Evolutionary conservation across 169 alveolate species (phyloP).

Genomic region (Sarcocystis neurona): DNA sequence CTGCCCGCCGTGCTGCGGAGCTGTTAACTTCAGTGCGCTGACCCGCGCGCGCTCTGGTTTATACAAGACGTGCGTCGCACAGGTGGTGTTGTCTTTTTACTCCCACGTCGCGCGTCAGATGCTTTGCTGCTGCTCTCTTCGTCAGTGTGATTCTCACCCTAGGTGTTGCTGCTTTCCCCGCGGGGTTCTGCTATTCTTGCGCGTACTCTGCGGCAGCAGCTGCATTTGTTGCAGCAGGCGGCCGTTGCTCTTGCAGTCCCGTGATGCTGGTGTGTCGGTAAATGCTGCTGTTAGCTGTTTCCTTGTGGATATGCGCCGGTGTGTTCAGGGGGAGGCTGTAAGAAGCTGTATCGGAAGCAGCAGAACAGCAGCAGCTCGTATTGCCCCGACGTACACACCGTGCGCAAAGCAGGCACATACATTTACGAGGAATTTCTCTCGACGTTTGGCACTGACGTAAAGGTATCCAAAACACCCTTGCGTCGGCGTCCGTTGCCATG

Average conservation of each 20-base stretch:
- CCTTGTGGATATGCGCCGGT: background rate
- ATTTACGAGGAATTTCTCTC: slow-evolving; percentile 93
- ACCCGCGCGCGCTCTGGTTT: no score
- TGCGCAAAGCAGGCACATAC: slow-evolving; percentile 90
- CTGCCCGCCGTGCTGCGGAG: no score
- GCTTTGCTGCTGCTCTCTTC: background rate
- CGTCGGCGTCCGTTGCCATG: background rate
- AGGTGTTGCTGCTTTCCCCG: background rate
- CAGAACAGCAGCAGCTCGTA: slow-evolving; percentile 84
- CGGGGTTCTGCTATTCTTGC: background rate
- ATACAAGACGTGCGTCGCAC: no score
- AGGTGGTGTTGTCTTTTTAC: no score
- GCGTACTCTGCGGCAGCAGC: no score
- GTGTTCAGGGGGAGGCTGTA: slow-evolving; percentile 62
- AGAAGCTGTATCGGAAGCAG: slow-evolving; percentile 84
- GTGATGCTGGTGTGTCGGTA: background rate
- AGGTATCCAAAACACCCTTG: slow-evolving; percentile 75
- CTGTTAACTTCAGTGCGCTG: no score
- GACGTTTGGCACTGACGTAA: slow-evolving; percentile 97
- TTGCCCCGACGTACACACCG: slow-evolving; percentile 80
- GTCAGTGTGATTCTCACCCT: background rate
- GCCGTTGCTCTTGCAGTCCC: no score
- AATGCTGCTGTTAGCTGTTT: background rate
- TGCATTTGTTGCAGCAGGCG: no score
- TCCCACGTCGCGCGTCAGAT: background rate